These are phyloP conservation scores for Astrephomene gubernaculifera DNA, from an alignment of 139 green algal genomes.

Conservation along the genomic window DNA sequence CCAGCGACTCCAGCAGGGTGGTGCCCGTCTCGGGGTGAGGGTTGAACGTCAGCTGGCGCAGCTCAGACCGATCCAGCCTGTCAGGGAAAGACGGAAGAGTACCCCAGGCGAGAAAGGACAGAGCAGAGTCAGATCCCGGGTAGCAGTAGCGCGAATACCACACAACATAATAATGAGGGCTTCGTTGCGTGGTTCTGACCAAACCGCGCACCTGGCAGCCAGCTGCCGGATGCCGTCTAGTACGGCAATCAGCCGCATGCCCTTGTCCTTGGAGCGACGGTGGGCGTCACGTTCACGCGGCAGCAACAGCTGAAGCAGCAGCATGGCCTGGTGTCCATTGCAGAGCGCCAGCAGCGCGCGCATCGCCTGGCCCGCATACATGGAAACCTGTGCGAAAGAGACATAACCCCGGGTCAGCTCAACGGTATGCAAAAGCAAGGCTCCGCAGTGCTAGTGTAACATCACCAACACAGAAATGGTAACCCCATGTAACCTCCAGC, in stretches of 20 bases:
- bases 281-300: conserved; percentile 19
- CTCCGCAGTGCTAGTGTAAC: too few relatives aligned
- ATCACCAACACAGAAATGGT: too few relatives aligned
- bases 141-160: too few relatives aligned
- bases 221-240: conserved; percentile 20
- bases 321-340: background rate
- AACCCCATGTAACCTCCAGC: too few relatives aligned
- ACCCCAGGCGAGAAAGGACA: too few relatives aligned
- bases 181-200: too few relatives aligned
- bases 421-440: too few relatives aligned
- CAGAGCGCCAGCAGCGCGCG: background rate
- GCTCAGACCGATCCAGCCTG: conserved; percentile 6
- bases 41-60: conserved; percentile 26
- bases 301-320: conserved; percentile 27
- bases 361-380: background rate
- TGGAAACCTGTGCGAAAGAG: conserved; percentile 19
- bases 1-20: conserved; percentile 31
- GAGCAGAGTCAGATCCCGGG: too few relatives aligned
- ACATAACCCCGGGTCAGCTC: too few relatives aligned
- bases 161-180: too few relatives aligned
- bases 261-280: background rate
- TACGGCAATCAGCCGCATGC: conserved; percentile 28
- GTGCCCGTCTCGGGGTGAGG: conserved; percentile 2
- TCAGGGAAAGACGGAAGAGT: background rate
- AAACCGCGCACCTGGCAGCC: conserved; percentile 24